phyloP scores from a whole-genome alignment of 768 basidiomycete genomes.

The Psilocybe azurescens region DNA sequence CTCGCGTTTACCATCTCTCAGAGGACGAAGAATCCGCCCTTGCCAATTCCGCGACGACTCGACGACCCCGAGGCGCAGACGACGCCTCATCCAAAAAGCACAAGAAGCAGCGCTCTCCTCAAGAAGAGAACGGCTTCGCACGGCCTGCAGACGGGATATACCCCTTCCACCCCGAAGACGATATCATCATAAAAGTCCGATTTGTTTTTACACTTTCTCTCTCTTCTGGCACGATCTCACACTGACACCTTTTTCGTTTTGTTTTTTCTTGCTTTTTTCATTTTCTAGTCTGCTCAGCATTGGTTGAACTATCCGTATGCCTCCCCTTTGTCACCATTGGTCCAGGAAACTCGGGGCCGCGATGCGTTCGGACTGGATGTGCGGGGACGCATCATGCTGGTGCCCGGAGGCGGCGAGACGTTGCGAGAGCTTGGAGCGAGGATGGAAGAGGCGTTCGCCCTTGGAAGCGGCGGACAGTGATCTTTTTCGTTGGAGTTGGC shows the following conservation, averaged over 20 bases:
- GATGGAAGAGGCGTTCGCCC: constrained; percentile 23
- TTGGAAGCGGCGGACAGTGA: background rate
- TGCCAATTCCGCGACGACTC: constrained; percentile 44
- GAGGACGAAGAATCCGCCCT: constrained; percentile 67
- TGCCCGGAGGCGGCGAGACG: constrained; percentile 38
- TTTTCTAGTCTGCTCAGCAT: constrained; percentile 52
- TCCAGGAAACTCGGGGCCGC: constrained; percentile 48
- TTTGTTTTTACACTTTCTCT: background rate
- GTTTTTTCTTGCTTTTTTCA: background rate
- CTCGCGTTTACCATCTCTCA: constrained; percentile 78
- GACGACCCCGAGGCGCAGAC: constrained; percentile 19
- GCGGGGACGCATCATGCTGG: constrained; percentile 69
- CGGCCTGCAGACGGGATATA: constrained; percentile 58
- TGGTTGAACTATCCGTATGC: constrained; percentile 58
- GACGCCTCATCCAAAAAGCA: constrained; percentile 43
- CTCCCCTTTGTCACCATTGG: constrained; percentile 50
- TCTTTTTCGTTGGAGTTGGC: background rate
- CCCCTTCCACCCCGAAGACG: constrained; percentile 89
- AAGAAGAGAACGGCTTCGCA: constrained; percentile 20
- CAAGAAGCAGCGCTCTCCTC: constrained; percentile 40
- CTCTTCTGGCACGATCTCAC: background rate
- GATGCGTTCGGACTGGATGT: constrained; percentile 79
- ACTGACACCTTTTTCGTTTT: no score
- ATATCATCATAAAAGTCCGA: constrained; percentile 67
- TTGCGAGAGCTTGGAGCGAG: constrained; percentile 27